Base-by-base conservation (phyloP, 345 rosid species). In the Eucalyptus urophylla region DNA sequence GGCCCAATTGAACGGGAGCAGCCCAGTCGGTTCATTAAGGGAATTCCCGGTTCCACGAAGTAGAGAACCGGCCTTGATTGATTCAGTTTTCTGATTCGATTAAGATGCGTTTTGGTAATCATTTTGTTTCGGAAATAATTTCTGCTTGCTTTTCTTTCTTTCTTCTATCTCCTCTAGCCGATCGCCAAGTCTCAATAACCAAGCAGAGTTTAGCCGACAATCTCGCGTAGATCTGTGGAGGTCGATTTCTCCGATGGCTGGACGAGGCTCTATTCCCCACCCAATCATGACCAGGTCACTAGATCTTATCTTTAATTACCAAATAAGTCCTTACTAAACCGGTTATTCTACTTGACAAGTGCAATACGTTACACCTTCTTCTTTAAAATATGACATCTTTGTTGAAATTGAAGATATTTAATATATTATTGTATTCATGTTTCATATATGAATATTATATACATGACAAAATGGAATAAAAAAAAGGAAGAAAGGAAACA, bases 161-260 rank as follows among this genome's bases (percentile, higher is more conserved):
- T 7, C 6, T 51, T 17, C 22, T 7, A 51, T 51, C 56, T 17
- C 4, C 56, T 51, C 54, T 51, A 16, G 21, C 8, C 8, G 1
- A 51, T 51, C 1, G 3, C 1, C 8, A 0, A 1, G 21, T 50
- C 54, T 50, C 1, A 1, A 50, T 1, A 0, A 50, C 21, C 8
- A 51, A 51, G 4, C 1, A 51, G 0, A 51, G 56, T 51, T 3
- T 51, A 51, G 22, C 9, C 1, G 2, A 1, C 22, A 51, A 51
- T 4, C 22, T 51, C 2, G 4, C 56, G 0, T 17, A 51, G 2
- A 51, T 51, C 0, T 51, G 0, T 8, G 2, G 22, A 7, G 22
- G 2, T 51, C 4, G 1, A 51, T 51, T 0, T 51, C 9, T 51
- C 8, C 4, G 0, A 1, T 17, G 1, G 2, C 8, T 1, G 1